A percentile compares a stretch with the other conserved stretches of the same genome.
phyloP scores from a whole-genome alignment of 306 rosid genomes.

The Trichosanthes cucumerina region DNA sequence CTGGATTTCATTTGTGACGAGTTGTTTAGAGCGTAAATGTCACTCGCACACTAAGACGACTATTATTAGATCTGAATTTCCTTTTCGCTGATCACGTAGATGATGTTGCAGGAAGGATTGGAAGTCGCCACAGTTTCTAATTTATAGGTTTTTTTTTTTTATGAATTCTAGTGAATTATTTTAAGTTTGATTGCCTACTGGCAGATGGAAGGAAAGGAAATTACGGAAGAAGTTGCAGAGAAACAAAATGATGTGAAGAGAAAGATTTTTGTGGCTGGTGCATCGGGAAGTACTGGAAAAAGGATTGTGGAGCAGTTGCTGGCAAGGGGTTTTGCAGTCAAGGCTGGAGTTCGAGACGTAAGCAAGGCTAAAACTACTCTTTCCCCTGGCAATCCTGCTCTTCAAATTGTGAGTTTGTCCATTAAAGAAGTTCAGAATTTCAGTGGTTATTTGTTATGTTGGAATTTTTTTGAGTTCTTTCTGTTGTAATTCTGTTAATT shows the following conservation, averaged over 20 bases:
- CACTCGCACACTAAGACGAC: background rate
- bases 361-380: slow-evolving; percentile 58
- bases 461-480: background rate
- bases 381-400: slow-evolving; percentile 47
- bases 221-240: slow-evolving; percentile 33
- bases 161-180: background rate
- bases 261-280: slow-evolving; percentile 89
- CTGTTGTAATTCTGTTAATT: background rate
- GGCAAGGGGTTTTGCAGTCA: slow-evolving; percentile 73
- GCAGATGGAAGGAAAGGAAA: slow-evolving; percentile 69
- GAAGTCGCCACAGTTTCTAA: slow-evolving; percentile 10
- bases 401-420: slow-evolving; percentile 60
- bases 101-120: background rate
- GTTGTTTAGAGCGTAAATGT: background rate
- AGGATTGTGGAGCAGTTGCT: slow-evolving; percentile 80
- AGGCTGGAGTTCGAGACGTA: slow-evolving; percentile 84
- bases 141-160: background rate
- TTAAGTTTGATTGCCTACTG: background rate
- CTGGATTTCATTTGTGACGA: background rate
- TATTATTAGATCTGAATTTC: background rate
- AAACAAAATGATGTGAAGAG: slow-evolving; percentile 29
- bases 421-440: background rate
- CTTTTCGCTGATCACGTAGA: background rate
- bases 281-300: slow-evolving; percentile 85
- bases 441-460: background rate